Evolutionary conservation across 2,329 filamentous ascomycete species (phyloP).

Genomic region (Cercospora zeae-maydis): DNA sequence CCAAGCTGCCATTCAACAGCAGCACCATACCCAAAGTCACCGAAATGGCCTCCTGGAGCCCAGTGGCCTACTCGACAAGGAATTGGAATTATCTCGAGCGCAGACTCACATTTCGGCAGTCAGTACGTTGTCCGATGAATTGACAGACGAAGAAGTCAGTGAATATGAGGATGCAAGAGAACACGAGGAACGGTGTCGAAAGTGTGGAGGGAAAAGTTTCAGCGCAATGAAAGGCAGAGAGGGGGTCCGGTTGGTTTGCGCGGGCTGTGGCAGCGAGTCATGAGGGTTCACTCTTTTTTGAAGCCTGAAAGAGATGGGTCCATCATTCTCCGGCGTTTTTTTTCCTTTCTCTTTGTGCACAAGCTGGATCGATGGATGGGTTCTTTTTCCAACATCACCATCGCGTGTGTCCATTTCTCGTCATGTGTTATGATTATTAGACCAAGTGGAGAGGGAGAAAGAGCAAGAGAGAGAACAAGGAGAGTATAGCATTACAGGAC

Average conservation of each 20-base stretch:
- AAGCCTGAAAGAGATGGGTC: too few relatives aligned
- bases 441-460: too few relatives aligned
- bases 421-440: neutral
- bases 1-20: constrained; percentile 10
- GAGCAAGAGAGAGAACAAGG: neutral
- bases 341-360: too few relatives aligned
- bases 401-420: neutral
- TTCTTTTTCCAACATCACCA: neutral
- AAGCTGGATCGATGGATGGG: too few relatives aligned
- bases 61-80: neutral
- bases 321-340: too few relatives aligned
- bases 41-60: neutral
- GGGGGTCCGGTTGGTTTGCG: constrained; percentile 52
- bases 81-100: constrained; percentile 35
- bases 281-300: neutral
- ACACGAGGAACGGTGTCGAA: constrained; percentile 44
- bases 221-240: constrained; percentile 56
- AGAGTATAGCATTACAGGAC: neutral
- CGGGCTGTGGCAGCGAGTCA: neutral
- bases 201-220: constrained; percentile 61
- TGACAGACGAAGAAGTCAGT: constrained; percentile 41
- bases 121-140: constrained; percentile 59
- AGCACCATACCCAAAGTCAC: constrained; percentile 22
- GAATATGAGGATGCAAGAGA: constrained; percentile 46
- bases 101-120: constrained; percentile 40